Base-by-base conservation (phyloP, 805 yeast species). In the Babjeviella inositovora region DNA sequence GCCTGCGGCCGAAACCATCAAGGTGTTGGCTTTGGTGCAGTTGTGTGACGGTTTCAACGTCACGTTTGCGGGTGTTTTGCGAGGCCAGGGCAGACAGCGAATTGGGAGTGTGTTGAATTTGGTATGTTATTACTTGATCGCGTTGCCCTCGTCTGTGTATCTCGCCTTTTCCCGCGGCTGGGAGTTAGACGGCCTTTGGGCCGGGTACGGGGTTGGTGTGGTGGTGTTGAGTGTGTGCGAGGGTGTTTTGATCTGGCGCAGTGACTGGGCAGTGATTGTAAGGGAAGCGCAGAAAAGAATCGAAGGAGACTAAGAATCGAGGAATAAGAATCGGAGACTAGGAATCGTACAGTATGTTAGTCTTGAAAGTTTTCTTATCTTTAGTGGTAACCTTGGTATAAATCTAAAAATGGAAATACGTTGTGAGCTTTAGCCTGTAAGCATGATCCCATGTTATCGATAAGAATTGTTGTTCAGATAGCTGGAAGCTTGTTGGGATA, bases 1-100 rank as follows among this genome's bases (percentile, higher is more conserved):
- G 1, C 38, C 67, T 29, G 67, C 75, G 9, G 55, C 58, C 2
- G 39, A 46, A 6, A 48, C 74, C 10, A 60, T 76, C 37, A 84
- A 87, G 2, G 50, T 70, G 21, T 62, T 77, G 13, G 67, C 84
- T 1, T 32, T 70, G 3, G 62, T 73, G 32, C 82, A 75, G 32
- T 44, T 79, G 2, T 61, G 66, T 27, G 93, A 80, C 41, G 72
- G 81, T 4, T 39, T 75, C 10, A 74, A 79, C 9, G 66, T 73
- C 20, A 70, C 76, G 10, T 70, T 81, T 3, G 69, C 75, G 19
- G 90, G 85, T 1, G 59, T 74, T 17, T 47, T 80, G 28, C 51
- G 93, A 29, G 84, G 84, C 2, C 73, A 74, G 41, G 93, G 87
- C 0, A 50, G 70, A 21, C 93, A 80, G 41, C 62, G 58, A 23